Evolutionary conservation across 2,329 filamentous ascomycete genomes (phyloP).

Genomic region (Beauveria bassiana): DNA sequence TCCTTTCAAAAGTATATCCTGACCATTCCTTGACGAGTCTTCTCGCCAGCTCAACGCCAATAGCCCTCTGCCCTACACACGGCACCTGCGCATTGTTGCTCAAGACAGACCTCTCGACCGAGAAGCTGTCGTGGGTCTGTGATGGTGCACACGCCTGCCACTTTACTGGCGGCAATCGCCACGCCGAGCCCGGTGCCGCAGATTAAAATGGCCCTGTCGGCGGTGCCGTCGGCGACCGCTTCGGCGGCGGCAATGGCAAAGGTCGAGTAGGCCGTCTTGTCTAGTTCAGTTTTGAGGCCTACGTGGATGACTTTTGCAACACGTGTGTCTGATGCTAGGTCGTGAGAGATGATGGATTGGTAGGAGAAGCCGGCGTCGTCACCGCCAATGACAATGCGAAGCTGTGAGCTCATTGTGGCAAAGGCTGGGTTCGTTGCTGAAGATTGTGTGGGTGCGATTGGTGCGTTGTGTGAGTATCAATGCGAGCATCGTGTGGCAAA

Average conservation of each 20-base stretch:
- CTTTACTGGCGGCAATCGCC: constrained; percentile 83
- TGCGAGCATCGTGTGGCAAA: too few relatives aligned
- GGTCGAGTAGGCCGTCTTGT: constrained; percentile 78
- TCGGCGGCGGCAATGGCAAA: constrained; percentile 64
- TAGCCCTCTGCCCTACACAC: constrained; percentile 77
- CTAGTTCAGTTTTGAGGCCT: constrained; percentile 54
- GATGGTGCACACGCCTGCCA: constrained; percentile 73
- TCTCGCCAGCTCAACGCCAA: constrained; percentile 72
- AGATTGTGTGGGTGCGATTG: background rate
- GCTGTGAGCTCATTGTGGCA: background rate
- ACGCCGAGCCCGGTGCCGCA: constrained; percentile 84
- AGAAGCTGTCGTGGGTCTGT: constrained; percentile 80
- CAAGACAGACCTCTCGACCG: constrained; percentile 69
- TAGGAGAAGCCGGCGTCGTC: constrained; percentile 65
- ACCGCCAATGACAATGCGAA: background rate
- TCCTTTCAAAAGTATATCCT: too few relatives aligned
- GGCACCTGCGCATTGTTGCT: constrained; percentile 84
- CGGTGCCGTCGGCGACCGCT: constrained; percentile 53
- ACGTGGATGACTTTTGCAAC: constrained; percentile 66
- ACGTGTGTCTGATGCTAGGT: constrained; percentile 58
- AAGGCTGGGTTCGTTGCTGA: background rate
- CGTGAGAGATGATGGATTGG: constrained; percentile 68
- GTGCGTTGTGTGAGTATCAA: too few relatives aligned
- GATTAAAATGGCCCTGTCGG: constrained; percentile 72
- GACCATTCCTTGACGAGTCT: constrained; percentile 71